Evolutionary conservation across 2,329 filamentous ascomycete genomes (phyloP).

Genomic region (Colletotrichum sp.): DNA sequence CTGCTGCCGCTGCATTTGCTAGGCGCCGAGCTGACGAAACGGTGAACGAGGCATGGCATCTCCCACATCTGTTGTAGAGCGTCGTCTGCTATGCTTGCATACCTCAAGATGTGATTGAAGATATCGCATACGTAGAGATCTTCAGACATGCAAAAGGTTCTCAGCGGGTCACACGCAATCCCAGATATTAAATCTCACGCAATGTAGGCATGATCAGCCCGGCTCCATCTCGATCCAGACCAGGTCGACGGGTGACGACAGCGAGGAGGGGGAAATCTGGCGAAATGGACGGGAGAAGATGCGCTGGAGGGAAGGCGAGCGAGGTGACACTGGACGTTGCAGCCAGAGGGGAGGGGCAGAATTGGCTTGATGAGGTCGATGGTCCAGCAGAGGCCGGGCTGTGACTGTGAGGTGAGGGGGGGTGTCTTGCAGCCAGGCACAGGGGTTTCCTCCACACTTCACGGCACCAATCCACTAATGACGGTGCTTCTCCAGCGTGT

Average conservation of each 20-base stretch:
- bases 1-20: not conserved
- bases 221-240: not conserved
- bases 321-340: not conserved
- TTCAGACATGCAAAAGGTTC: not conserved
- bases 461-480: not conserved
- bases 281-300: not conserved
- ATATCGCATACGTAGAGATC: not conserved
- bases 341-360: conserved; percentile 3
- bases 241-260: conserved; percentile 4
- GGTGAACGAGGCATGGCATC: not conserved
- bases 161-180: not conserved
- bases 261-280: not conserved
- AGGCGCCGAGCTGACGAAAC: not conserved
- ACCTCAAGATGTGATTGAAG: not conserved
- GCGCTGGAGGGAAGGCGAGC: not conserved
- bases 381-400: not conserved
- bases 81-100: not conserved
- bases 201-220: conserved; percentile 4
- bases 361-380: conserved; percentile 3
- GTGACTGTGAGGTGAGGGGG: not conserved
- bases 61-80: not conserved
- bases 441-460: conserved; percentile 8
- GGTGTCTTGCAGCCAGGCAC: conserved; percentile 7
- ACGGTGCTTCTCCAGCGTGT: conserved; percentile 5
- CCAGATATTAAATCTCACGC: not conserved